Evolutionary conservation across 1,284 basidiomycete species (phyloP), one percentile per base, ranked within the genome.

Genomic region (Moniliophthora roreri): DNA sequence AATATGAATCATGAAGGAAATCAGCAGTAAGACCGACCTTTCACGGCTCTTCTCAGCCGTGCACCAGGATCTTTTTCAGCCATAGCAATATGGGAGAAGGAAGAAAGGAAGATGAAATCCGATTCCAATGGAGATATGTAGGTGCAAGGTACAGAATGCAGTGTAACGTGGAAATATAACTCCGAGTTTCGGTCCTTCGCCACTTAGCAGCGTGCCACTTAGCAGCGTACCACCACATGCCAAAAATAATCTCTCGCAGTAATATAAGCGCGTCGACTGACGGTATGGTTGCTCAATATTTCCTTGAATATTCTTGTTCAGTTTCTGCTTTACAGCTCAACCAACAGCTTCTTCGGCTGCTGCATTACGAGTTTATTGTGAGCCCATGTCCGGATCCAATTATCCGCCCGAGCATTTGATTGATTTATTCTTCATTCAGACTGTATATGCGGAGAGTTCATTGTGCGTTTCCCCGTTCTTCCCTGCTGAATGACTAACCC

Each of bases 401-500:
- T 44, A 39, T 26, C 24, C 18, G 26, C 51, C 20, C 16, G 24
- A 37, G 37, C 46, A 18, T 36, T 37, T 28, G 18, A 16, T 20
- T 40, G 36, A 39, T 48, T 51, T 47, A 53, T 55, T 44, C 51
- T 38, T 60, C 60, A 38, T 57, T 60, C 63, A 91, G 88, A 92
- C 67, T 92, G 90, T 64, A 84, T 92, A 54, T 91, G 89, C 68
- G 89, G 89, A 63, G 89, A 91, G 69, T 91, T 91, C 62, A 83
- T 90, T 63, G 89, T 89, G 66, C 62, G 87, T 79, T 36, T 57
- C 15, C 53, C 39, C 15, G 41, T 38, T 51, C 11, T 37, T 37
- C 41, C 40, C 45, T 16, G 18, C 24, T 34, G 41, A 32, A 37
- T 6, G 18, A 36, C 45, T 28, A 50, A 32, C 24, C 15, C n/a